Percentiles rank a stretch among this genome's conserved stretches.
Evolutionary conservation across 2,329 filamentous ascomycete species (phyloP).

Genomic region (Phyllosticta ampelicida): DNA sequence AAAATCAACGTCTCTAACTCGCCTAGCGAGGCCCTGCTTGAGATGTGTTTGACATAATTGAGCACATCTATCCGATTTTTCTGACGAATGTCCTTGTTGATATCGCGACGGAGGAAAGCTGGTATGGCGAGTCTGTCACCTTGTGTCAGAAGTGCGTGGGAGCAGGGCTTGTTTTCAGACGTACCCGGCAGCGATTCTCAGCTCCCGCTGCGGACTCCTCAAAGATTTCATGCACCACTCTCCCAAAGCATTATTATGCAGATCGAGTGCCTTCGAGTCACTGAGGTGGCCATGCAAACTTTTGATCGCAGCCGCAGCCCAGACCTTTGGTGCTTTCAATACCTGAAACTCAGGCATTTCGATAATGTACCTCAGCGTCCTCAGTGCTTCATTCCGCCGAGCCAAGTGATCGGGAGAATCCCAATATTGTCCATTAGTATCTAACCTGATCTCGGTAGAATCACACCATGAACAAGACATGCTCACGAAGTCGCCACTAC

Average conservation of each 20-base stretch:
- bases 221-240: conserved; percentile 75
- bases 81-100: conserved; percentile 38
- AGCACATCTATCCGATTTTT: conserved; percentile 62
- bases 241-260: conserved; percentile 57
- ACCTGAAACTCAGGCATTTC: conserved; percentile 20
- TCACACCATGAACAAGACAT: conserved; percentile 6
- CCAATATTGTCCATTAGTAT: conserved; percentile 10
- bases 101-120: conserved; percentile 48
- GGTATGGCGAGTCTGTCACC: conserved; percentile 48
- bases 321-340: conserved; percentile 35
- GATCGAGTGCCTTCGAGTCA: conserved; percentile 48
- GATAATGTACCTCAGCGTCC: conserved; percentile 14
- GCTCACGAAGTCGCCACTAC: not conserved
- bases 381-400: conserved; percentile 21
- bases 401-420: conserved; percentile 11
- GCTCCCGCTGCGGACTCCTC: conserved; percentile 72
- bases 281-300: conserved; percentile 58
- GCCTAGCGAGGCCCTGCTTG: conserved; percentile 54
- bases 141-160: conserved; percentile 5
- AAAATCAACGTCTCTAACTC: conserved; percentile 76
- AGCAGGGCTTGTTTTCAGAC: conserved; percentile 14
- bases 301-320: conserved; percentile 61
- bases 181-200: conserved; percentile 70
- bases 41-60: conserved; percentile 59
- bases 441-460: not conserved